A percentile compares a stretch with the other conserved stretches of the same genome.
phyloP scores from a whole-genome alignment of 2,329 filamentous ascomycete genomes.

The Monosporascus sp. region DNA sequence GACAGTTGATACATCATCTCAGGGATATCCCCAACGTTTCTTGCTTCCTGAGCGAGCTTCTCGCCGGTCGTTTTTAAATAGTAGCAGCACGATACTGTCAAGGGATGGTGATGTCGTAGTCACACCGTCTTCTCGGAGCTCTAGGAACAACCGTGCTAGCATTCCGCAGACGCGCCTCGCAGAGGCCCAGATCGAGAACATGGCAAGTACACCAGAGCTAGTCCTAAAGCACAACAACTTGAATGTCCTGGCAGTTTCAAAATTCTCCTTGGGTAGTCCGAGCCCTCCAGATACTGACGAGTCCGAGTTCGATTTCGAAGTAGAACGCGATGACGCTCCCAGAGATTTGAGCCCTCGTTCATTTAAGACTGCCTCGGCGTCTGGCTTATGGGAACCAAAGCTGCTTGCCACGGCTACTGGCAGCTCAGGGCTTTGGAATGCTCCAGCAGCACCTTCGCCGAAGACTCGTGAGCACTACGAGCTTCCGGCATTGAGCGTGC shows the following conservation, averaged over 20 bases:
- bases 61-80: conserved; percentile 32
- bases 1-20: conserved; percentile 9
- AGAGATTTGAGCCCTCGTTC: not conserved
- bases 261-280: conserved; percentile 42
- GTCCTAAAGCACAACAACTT: conserved; percentile 30
- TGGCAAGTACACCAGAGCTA: conserved; percentile 34
- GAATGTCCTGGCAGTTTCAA: conserved; percentile 35
- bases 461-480: conserved; percentile 4
- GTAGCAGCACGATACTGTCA: conserved; percentile 19
- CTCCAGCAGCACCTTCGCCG: conserved; percentile 2
- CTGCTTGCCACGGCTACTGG: conserved; percentile 1
- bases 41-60: conserved; percentile 34
- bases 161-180: conserved; percentile 41
- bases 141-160: conserved; percentile 28
- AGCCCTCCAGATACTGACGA: conserved; percentile 51
- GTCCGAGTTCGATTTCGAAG: conserved; percentile 34
- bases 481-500: conserved; percentile 29
- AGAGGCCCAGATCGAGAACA: conserved; percentile 41
- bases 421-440: conserved; percentile 18
- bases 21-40: conserved; percentile 23
- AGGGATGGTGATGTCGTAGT: conserved; percentile 20
- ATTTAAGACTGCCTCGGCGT: not conserved
- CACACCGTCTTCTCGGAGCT: conserved; percentile 21
- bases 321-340: conserved; percentile 3
- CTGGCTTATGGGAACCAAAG: conserved; percentile 18